Evolutionary conservation across 2,329 filamentous ascomycete species (phyloP), one percentile per base, ranked within the genome.

Genomic region (Nemania abortiva): DNA sequence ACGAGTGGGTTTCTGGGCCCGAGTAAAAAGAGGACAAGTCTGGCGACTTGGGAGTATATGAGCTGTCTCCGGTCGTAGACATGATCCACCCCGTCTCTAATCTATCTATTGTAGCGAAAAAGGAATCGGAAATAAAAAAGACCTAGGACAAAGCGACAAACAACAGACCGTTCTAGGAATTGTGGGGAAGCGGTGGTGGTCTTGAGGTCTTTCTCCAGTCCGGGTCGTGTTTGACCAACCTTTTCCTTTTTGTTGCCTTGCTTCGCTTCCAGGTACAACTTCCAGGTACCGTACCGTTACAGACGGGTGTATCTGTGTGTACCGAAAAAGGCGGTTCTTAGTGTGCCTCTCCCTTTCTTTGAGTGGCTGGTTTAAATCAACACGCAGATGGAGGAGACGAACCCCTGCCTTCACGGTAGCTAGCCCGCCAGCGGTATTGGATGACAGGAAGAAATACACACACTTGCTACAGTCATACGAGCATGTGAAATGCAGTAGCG

Each of bases 11-110:
- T 59, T 74, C 75, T 62, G 74, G 69, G 54, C 80, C 77, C 69
- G 84, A 81, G 74, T 84, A 86, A 78, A 88, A 84, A 68, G 84
- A 87, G 68, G 86, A 88, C 73, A 89, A 83, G 81, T 89, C 86
- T 76, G 87, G 87, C 74, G 86, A 88, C 78, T 84, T 87, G 73
- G 87, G 87, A 73, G 84, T 86, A 81, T 88, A 89, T 52, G 69
- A 79, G 72, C 80, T 81, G 75, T 85, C 84, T 77, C 83, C 82
- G 74, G 82, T 74, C 57, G 65, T 65, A 63, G 78, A 83, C 82
- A 87, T 87, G 81, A 81, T 82, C 77, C 69, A 65, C 70, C 29
- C 37, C 15, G 52, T 68, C 61, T 64, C 67, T 72, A 70, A 63
- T 59, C 47, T 60, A 68, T 57, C 45, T 63, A 64, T 52, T 39